phyloP scores from a whole-genome alignment of 2,329 filamentous ascomycete species.

The Cladosporium austrohemisphaericum region DNA sequence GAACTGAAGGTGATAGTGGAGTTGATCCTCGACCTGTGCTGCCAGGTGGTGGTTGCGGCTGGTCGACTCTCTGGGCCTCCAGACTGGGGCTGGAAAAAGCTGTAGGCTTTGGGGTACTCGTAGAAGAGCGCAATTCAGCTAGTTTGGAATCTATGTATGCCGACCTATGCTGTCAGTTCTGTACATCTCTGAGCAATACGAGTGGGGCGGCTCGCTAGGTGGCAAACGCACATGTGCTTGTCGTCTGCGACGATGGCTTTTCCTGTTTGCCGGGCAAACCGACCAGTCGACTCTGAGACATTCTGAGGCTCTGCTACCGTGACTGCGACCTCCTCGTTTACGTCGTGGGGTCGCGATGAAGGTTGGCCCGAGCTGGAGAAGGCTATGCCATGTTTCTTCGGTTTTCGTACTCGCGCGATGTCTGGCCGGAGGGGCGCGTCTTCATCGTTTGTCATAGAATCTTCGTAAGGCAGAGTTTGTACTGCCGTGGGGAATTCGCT shows the following conservation, averaged over 20 bases:
- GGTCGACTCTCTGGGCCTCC: constrained; percentile 16
- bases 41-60: constrained; percentile 5
- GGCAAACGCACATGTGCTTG: constrained; percentile 70
- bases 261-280: constrained; percentile 71
- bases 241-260: constrained; percentile 61
- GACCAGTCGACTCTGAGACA: constrained; percentile 43
- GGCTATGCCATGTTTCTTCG: constrained; percentile 29
- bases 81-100: not conserved
- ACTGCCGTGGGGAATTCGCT: not conserved
- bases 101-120: constrained; percentile 12
- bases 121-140: constrained; percentile 49
- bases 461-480: too few relatives aligned
- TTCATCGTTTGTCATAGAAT: not conserved
- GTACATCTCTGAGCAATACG: constrained; percentile 15
- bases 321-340: constrained; percentile 37
- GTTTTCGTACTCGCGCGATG: constrained; percentile 15
- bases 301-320: constrained; percentile 30
- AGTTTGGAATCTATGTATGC: constrained; percentile 80
- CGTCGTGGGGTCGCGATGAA: constrained; percentile 26
- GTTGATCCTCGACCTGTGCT: too few relatives aligned
- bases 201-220: not conserved
- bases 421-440: not conserved
- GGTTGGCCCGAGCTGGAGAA: constrained; percentile 22
- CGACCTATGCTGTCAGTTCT: constrained; percentile 70
- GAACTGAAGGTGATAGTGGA: not conserved